Evolutionary conservation across 371 early-diverging fungal genomes (phyloP), one percentile per base, ranked within the genome.

Genomic region (Circinella umbellata): DNA sequence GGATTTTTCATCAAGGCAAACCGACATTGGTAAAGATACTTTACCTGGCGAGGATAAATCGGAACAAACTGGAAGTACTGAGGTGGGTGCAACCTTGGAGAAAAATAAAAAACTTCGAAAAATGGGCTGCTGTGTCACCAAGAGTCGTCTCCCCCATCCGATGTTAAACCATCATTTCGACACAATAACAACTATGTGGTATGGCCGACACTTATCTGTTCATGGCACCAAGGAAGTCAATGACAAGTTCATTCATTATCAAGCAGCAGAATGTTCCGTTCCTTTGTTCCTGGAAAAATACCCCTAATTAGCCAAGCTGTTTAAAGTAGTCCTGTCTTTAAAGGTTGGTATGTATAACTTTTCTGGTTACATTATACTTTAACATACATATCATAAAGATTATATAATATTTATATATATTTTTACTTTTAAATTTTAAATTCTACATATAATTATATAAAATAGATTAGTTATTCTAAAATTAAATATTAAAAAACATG

Each of bases 121-220:
- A 53, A n/a, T 18, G 20, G 15, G n/a, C 53, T n/a, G 53, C 20
- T 15, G 15, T 53, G 53, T 53, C 53, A 53, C 53, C 53, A 53
- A 53, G 53, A 53, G n/a, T 18, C 53, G 20, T n/a, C 53, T 53
- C 20, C 53, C 66, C 14, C 66, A 57, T 66, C 66, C 66, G 8
- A 37, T n/a, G n/a, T 59, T 66, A 39, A 66, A 66, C 38, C 36
- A n/a, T 10, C 53, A 51, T 46, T 66, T 66, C 57, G 66, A 66
- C 39, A 14, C 66, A 57, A 11, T 66, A 7, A 66, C 59, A 17
- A 66, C 59, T 3, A 55, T 59, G 46, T 66, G 66, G 59, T 54
- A 66, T 39, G 66, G 66, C 13, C 55, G 59, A 27, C 18, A 9
- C 11, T 35, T 66, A 11, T 18, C 15, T 14, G 42, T 66, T 27